Evolutionary conservation across 139 green algal species (phyloP), one percentile per base, ranked within the genome.

Genomic region (Asterochloris sp.): DNA sequence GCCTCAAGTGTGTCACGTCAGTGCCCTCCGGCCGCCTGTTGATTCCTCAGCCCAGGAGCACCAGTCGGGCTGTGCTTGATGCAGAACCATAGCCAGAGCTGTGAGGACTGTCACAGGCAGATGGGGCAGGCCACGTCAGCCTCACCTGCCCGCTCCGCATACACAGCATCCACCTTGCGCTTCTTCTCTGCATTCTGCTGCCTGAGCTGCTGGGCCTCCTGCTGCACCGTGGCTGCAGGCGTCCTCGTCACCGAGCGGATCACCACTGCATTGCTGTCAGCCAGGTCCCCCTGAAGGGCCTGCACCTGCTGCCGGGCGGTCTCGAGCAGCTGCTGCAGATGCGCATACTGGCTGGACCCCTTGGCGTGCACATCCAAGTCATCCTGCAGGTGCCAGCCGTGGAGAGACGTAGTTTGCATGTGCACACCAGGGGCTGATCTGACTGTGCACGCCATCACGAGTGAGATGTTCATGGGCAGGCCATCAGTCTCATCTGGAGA

Each of bases 201-300:
- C 14, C 61, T 62, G 26, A 62, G 15, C 27, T 86, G 83, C 82
- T 91, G 83, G 60, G 79, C 75, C 60, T 95, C 93, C 81, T 85
- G 88, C n/a, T 86, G 86, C 10, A 94, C 73, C n/a, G 67, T 68
- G 13, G 63, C 38, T 62, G 62, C 21, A 13, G 63, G 60, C 27
- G 67, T 67, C 8, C 69, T 67, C 0, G 27, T 19, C 0, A 81
- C 29, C 27, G 92, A 87, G 85, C 93, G 94, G 85, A 93, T 91
- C n/a, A 96, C 87, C 21, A 94, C 87, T 26, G 91, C 91, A 83
- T 96, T 96, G 83, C 86, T 88, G 82, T 96, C 92, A 78, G 92
- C 86, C 69, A 96, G 86, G 62, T 88, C 78, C 77, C 93, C 91
- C 84, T 94, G 90, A 76, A 94, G 84, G 73, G 84, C 73, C 69